Evolutionary conservation across 805 yeast genomes (phyloP).

Genomic region (Hyphopichia homilentoma): DNA sequence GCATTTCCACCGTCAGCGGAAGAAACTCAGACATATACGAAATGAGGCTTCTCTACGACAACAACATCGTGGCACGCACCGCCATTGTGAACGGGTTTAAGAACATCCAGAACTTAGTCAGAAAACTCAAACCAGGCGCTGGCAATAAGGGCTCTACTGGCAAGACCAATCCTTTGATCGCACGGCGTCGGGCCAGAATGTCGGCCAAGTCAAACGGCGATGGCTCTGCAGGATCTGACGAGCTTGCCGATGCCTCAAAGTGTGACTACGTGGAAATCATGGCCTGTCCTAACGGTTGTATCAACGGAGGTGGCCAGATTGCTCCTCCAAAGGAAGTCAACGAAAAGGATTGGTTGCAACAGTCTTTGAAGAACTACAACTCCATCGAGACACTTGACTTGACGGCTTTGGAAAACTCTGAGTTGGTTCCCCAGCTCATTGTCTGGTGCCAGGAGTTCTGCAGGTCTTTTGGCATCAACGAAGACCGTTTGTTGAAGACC

Average conservation of each 20-base stretch:
- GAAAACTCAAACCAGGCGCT: constrained; percentile 60
- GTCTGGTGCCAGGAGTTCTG: constrained; percentile 36
- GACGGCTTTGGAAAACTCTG: constrained; percentile 5
- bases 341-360: constrained; percentile 44
- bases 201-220: constrained; percentile 12
- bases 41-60: constrained; percentile 47
- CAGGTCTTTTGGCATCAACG: constrained; percentile 21
- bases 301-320: constrained; percentile 94
- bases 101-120: constrained; percentile 88
- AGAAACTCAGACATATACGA: constrained; percentile 77
- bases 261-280: constrained; percentile 88
- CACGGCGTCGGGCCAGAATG: constrained; percentile 42
- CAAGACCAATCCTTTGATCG: constrained; percentile 36
- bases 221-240: constrained; percentile 9
- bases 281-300: constrained; percentile 99
- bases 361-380: constrained; percentile 32
- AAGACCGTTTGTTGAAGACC: constrained; percentile 40
- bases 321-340: constrained; percentile 38
- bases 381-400: constrained; percentile 23
- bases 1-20: constrained; percentile 49
- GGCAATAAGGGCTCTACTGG: constrained; percentile 9
- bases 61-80: constrained; percentile 44
- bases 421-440: constrained; percentile 12
- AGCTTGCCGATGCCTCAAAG: constrained; percentile 54
- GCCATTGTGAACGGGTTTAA: constrained; percentile 84